Evolutionary conservation across 78 protist species (phyloP), one percentile per base, ranked within the genome.

Genomic region (Dictyostelium discoideum): DNA sequence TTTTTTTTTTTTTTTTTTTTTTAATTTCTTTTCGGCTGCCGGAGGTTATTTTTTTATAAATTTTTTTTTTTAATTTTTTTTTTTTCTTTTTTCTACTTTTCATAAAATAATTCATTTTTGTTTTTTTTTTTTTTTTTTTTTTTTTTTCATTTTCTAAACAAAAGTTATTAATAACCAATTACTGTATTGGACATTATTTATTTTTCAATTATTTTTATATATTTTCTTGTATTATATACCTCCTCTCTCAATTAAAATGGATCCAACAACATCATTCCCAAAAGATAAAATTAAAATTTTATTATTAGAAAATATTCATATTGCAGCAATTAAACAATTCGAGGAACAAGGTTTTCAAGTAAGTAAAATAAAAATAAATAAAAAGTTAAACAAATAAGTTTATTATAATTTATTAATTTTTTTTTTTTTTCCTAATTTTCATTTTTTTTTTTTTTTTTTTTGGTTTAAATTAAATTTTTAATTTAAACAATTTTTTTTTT

Each of bases 251-350:
- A 32, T 32, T 32, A 57, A 10, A 54, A 69, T 89, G 86, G 85
- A 73, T 32, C 37, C 37, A 6, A 22, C 80, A 77, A 81, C 80
- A 37, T 93, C 96, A 29, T 93, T 40, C 44, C 96, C 96, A 50
- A 93, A 93, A 69, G 87, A 93, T n/a, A 95, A 95, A 89, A 95
- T 95, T 54, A 95, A 96, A 50, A 65, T 98, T 2, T 96, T 98
- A 48, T 88, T 98, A 67, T 46, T 98, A 29, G 99, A 98, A 92
- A 94, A 96, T 78, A 82, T 98, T 48, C 97, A 96, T 85, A 42
- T 29, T n/a, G 73, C 29, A 8, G 99, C 98, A 32, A 85, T 97
- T 24, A 29, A 93, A 3, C 42, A n/a, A 1, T 94, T 98, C 50
- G 40, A 82, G 8, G 22, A 82, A 0, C 97, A 96, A 63, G 98